Evolutionary conservation across 1,284 basidiomycete species (phyloP).

Genomic region (Papiliotrema terrestris): DNA sequence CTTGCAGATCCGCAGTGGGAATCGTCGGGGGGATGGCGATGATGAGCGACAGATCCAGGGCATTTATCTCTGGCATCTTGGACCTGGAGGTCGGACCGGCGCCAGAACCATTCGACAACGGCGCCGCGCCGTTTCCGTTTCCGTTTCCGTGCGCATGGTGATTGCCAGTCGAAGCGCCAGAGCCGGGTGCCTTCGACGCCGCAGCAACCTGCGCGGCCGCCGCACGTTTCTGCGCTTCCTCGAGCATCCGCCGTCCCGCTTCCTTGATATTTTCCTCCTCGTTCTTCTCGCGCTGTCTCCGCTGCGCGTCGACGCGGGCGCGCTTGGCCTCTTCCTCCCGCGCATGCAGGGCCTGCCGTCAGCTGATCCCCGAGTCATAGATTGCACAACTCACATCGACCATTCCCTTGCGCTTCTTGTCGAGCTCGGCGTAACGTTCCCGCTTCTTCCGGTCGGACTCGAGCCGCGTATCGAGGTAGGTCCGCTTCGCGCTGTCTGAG

Average conservation of each 20-base stretch:
- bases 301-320: constrained; percentile 56
- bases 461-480: constrained; percentile 76
- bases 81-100: neutral
- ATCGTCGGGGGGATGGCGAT: constrained; percentile 35
- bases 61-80: constrained; percentile 30
- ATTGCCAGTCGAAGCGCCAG: no score
- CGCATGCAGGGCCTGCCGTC: constrained; percentile 67
- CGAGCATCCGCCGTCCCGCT: constrained; percentile 65
- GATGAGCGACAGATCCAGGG: constrained; percentile 38
- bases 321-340: constrained; percentile 77
- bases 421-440: constrained; percentile 69
- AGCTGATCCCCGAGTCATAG: constrained; percentile 1
- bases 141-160: no score
- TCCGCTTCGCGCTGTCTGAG: constrained; percentile 73
- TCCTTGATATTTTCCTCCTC: constrained; percentile 74
- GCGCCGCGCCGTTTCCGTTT: neutral
- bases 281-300: constrained; percentile 54
- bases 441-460: constrained; percentile 67
- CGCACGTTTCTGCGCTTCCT: constrained; percentile 52
- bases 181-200: constrained; percentile 1
- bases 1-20: constrained; percentile 19
- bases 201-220: constrained; percentile 19
- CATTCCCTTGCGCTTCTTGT: constrained; percentile 72
- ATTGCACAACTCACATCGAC: constrained; percentile 53
- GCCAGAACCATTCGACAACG: neutral